Percentiles rank a stretch among this genome's conserved stretches.
Conservation (phyloP, 257 asterid genomes). For the Anisodus tanguticus region DNA sequence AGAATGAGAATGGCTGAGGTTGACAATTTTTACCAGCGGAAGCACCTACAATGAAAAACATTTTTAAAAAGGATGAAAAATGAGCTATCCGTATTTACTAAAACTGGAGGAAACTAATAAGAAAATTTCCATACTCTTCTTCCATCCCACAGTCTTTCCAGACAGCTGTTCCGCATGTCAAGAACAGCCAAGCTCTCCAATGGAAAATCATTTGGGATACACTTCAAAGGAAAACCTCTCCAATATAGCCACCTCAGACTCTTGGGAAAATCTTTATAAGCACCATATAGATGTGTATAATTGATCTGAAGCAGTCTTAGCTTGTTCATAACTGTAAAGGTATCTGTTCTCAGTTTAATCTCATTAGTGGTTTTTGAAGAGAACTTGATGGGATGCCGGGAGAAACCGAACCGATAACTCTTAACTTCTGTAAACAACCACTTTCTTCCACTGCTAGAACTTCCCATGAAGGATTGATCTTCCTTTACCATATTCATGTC, state of each 20-base stretch:
- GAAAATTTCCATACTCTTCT: neutral
- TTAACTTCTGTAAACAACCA: neutral
- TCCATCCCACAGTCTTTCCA: slow-evolving; percentile 21
- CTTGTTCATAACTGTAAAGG: neutral
- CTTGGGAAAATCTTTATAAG: slow-evolving; percentile 22
- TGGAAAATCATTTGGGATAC: slow-evolving; percentile 19
- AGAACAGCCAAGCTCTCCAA: slow-evolving; percentile 26
- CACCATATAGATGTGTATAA: slow-evolving; percentile 12
- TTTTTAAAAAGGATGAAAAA: neutral
- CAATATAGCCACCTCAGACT: slow-evolving; percentile 15
- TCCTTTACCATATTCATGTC: slow-evolving; percentile 23
- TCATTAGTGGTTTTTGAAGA: neutral
- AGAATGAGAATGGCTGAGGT: slow-evolving; percentile 7
- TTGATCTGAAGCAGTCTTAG: slow-evolving; percentile 21
- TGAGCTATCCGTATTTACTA: neutral
- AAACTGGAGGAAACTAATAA: neutral
- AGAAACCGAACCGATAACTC: slow-evolving; percentile 23
- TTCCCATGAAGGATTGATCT: neutral
- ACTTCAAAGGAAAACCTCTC: slow-evolving; percentile 21
- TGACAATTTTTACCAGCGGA: neutral
- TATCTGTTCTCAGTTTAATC: neutral
- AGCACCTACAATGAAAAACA: neutral
- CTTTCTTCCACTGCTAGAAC: slow-evolving; percentile 10
- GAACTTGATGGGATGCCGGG: neutral
- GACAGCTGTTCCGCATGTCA: slow-evolving; percentile 21